phyloP scores from a whole-genome alignment of 192 early-diverging fungal species.

The Backusella luteola region DNA sequence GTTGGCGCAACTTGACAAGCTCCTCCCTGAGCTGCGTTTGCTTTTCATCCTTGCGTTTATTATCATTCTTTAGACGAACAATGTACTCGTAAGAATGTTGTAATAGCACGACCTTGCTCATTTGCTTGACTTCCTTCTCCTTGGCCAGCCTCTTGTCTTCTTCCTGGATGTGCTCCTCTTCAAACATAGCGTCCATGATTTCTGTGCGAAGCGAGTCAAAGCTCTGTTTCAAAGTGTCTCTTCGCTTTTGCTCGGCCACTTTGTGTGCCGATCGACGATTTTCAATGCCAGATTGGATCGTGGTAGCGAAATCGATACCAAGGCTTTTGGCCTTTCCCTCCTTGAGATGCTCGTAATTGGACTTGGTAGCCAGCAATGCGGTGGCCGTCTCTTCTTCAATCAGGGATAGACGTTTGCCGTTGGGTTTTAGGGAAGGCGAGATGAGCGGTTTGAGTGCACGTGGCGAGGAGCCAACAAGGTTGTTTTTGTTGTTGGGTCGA shows the following conservation, averaged over 20 bases:
- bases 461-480: slow-evolving; percentile 15
- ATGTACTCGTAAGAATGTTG: slow-evolving; percentile 67
- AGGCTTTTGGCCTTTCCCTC: slow-evolving; percentile 83
- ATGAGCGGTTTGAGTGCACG: slow-evolving; percentile 44
- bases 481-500: slow-evolving; percentile 17
- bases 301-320: slow-evolving; percentile 71
- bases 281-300: slow-evolving; percentile 80
- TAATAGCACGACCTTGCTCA: slow-evolving; percentile 84
- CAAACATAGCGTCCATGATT: slow-evolving; percentile 64
- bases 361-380: slow-evolving; percentile 43
- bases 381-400: slow-evolving; percentile 34
- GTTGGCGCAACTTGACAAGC: slow-evolving; percentile 21
- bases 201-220: slow-evolving; percentile 79
- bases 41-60: slow-evolving; percentile 36
- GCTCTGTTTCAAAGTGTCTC: slow-evolving; percentile 88
- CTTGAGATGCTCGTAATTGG: slow-evolving; percentile 82
- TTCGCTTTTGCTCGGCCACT: slow-evolving; percentile 92
- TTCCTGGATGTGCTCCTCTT: slow-evolving; percentile 13
- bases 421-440: slow-evolving; percentile 50
- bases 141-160: slow-evolving; percentile 15
- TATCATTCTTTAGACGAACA: slow-evolving; percentile 44
- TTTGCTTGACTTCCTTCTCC: slow-evolving; percentile 63
- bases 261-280: slow-evolving; percentile 85
- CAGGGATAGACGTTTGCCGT: slow-evolving; percentile 20
- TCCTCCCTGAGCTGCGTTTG: slow-evolving; percentile 28